These are phyloP conservation scores for Scenedesmus sp. DNA, from an alignment of 163 green algal species.

Conservation along the genomic window DNA sequence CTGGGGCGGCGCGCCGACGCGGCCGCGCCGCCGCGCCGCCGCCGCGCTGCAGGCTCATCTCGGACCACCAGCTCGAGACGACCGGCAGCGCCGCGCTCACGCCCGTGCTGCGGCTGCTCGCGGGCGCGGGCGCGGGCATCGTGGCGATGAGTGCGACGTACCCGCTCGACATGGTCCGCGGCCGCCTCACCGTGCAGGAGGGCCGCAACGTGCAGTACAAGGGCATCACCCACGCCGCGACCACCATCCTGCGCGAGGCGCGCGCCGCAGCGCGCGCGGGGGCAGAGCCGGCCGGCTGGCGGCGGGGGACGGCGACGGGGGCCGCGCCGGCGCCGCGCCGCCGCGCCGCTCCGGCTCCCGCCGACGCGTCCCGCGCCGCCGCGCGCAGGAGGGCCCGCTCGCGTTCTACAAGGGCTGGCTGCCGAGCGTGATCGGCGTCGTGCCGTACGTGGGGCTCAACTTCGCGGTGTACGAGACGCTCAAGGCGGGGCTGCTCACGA, in stretches of 20 bases:
- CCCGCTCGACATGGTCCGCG: slow-evolving; percentile 98
- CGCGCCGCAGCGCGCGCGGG: too few species aligned
- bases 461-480: slow-evolving; percentile 98
- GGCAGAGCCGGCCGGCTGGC: not conserved
- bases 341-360: too few species aligned
- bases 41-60: slow-evolving; percentile 65
- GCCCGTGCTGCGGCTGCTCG: slow-evolving; percentile 83
- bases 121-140: slow-evolving; percentile 93
- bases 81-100: slow-evolving; percentile 90
- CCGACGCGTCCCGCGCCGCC: too few species aligned
- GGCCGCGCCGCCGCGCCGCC: too few species aligned
- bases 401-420: slow-evolving; percentile 98
- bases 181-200: slow-evolving; percentile 94
- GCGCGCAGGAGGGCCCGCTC: slow-evolving; percentile 84
- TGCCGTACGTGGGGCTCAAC: slow-evolving; percentile 98
- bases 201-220: slow-evolving; percentile 78
- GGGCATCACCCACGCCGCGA: slow-evolving; percentile 89
- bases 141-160: slow-evolving; percentile 98
- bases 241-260: slow-evolving; percentile 81
- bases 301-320: not conserved
- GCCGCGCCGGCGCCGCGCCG: too few species aligned
- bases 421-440: slow-evolving; percentile 95
- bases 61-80: slow-evolving; percentile 70
- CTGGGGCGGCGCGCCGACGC: not conserved
- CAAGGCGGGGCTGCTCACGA: slow-evolving; percentile 86